phyloP scores from a whole-genome alignment of 2,329 filamentous ascomycete species.

The Ophiocordyceps camponoti-saundersi region DNA sequence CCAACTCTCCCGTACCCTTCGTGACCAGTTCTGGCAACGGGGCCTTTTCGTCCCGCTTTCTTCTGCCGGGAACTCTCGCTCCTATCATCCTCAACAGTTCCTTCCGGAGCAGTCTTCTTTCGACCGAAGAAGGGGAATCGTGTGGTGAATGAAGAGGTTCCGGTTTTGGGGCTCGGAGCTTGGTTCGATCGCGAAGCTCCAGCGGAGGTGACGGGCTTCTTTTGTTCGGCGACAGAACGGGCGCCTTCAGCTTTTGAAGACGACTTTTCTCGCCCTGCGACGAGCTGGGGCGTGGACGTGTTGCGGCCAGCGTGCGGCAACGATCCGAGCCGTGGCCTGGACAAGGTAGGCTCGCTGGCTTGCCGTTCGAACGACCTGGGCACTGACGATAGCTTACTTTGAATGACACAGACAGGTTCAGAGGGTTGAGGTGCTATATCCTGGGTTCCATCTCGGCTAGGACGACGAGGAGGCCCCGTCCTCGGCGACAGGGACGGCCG shows the following conservation, averaged over 20 bases:
- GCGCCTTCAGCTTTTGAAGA: slow-evolving; percentile 2
- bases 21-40: slow-evolving; percentile 82
- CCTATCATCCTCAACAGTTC: slow-evolving; percentile 28
- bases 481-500: slow-evolving; percentile 13
- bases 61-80: slow-evolving; percentile 18
- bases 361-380: slow-evolving; percentile 28
- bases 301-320: slow-evolving; percentile 12
- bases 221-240: slow-evolving; percentile 5
- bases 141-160: slow-evolving; percentile 38
- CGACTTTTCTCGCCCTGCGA: slow-evolving; percentile 6
- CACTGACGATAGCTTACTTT: slow-evolving; percentile 38
- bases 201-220: slow-evolving; percentile 5
- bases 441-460: slow-evolving; percentile 52
- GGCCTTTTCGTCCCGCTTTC: slow-evolving; percentile 47
- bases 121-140: slow-evolving; percentile 68
- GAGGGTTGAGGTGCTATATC: slow-evolving; percentile 40
- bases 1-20: slow-evolving; percentile 64
- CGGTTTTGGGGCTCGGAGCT: slow-evolving; percentile 34
- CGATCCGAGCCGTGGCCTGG: slow-evolving; percentile 17
- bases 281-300: slow-evolving; percentile 15
- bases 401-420: slow-evolving; percentile 37
- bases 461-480: slow-evolving; percentile 35
- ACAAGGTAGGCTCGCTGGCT: slow-evolving; percentile 20
- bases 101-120: slow-evolving; percentile 43
- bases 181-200: slow-evolving; percentile 14